Conservation (phyloP, 139 green algal species). For the Closterium sp. region DNA sequence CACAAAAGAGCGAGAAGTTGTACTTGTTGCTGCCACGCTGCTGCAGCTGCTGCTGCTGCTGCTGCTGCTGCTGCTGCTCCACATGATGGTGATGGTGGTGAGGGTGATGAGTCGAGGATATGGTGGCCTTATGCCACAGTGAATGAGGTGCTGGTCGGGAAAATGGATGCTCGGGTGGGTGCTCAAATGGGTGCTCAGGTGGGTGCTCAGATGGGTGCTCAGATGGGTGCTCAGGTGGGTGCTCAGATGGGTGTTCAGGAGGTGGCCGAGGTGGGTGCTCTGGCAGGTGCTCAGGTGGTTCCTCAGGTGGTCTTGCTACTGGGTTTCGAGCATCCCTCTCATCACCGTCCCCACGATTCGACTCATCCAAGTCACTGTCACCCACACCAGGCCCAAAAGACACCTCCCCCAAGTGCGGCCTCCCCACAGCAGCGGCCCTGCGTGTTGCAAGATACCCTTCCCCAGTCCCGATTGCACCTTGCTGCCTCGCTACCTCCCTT, state of each 20-base stretch:
- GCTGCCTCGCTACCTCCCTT: too few species aligned
- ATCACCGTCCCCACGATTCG: too few species aligned
- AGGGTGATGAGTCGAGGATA: conserved; percentile 45
- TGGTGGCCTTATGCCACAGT: neutral
- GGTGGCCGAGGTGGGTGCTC: neutral
- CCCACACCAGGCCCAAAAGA: neutral
- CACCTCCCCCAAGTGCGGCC: neutral
- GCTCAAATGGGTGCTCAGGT: too few species aligned
- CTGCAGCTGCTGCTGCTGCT: too few species aligned
- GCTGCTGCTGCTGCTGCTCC: neutral
- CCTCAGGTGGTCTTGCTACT: neutral
- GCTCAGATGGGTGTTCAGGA: too few species aligned
- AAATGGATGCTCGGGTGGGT: too few species aligned
- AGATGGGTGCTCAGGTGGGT: too few species aligned
- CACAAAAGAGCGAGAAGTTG: neutral
- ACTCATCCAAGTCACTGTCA: too few species aligned
- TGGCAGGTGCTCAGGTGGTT: neutral
- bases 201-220: too few species aligned
- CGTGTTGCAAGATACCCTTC: neutral
- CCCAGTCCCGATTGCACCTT: neutral
- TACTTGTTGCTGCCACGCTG: conserved; percentile 52
- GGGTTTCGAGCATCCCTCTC: neutral
- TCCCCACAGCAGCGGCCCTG: too few species aligned
- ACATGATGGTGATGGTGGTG: too few species aligned
- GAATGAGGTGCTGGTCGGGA: neutral